Evolutionary conservation across 2,329 filamentous ascomycete genomes (phyloP).

Genomic region (Plectosphaerella plurivora): DNA sequence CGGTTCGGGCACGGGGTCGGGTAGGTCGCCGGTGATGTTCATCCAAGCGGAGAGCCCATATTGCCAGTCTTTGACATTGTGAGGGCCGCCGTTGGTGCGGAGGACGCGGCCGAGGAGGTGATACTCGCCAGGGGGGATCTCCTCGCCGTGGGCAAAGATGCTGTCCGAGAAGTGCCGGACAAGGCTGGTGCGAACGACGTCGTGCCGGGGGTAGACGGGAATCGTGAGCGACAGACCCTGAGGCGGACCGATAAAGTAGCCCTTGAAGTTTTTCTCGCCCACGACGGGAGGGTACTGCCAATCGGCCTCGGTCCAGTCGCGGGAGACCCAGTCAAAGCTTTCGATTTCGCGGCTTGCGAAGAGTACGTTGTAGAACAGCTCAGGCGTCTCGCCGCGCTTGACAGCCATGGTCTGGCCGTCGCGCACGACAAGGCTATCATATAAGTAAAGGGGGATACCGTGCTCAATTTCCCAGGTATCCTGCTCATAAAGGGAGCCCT

Average conservation of each 20-base stretch:
- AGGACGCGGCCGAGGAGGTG: conserved; percentile 9
- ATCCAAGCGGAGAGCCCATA: conserved; percentile 11
- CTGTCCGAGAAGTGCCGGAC: neutral
- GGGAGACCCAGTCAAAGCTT: conserved; percentile 6
- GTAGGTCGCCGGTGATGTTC: neutral
- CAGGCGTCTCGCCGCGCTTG: neutral
- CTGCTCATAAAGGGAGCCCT: conserved; percentile 8
- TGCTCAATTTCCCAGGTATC: conserved; percentile 14
- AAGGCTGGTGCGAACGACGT: neutral
- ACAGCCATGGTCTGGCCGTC: conserved; percentile 13
- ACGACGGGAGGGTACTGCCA: conserved; percentile 3
- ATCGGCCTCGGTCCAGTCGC: conserved; percentile 6
- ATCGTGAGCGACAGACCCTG: neutral
- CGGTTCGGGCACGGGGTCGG: neutral
- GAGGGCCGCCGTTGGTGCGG: conserved; percentile 12
- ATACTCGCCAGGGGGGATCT: conserved; percentile 13
- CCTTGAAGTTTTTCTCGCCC: conserved; percentile 4
- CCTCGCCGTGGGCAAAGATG: conserved; percentile 6
- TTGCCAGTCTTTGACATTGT: conserved; percentile 14
- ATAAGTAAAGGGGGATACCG: conserved; percentile 9
- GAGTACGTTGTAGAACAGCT: conserved; percentile 9
- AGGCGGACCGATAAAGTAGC: neutral
- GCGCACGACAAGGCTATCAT: conserved; percentile 6
- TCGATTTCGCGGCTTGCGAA: conserved; percentile 18
- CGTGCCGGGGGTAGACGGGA: neutral